phyloP scores from a whole-genome alignment of 2,329 filamentous ascomycete species.

The Cladosporium sp. region DNA sequence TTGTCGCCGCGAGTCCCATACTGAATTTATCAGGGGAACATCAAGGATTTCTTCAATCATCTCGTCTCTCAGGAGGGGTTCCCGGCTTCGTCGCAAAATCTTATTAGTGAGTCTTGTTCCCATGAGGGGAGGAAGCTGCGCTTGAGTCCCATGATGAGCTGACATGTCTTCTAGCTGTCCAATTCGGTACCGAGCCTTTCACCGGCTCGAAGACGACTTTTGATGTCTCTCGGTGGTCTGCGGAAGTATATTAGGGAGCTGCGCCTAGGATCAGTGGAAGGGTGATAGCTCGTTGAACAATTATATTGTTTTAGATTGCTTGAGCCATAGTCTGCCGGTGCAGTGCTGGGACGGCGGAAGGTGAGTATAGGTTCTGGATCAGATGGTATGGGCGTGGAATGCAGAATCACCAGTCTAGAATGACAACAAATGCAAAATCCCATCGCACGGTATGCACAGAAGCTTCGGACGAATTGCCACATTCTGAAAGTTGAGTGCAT shows the following conservation, averaged over 20 bases:
- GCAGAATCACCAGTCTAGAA: too few species aligned
- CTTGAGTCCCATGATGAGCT: neutral
- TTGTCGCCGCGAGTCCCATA: slow-evolving; percentile 45
- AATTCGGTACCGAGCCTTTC: slow-evolving; percentile 56
- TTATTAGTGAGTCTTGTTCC: slow-evolving; percentile 41
- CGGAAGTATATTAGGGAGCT: slow-evolving; percentile 7
- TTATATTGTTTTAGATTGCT: too few species aligned
- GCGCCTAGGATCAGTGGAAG: too few species aligned
- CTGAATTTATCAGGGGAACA: slow-evolving; percentile 54
- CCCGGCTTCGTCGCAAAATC: slow-evolving; percentile 42
- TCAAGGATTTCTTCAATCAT: slow-evolving; percentile 56
- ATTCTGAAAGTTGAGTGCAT: too few species aligned
- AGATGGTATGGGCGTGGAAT: too few species aligned
- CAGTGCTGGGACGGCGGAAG: too few species aligned
- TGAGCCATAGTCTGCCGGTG: too few species aligned
- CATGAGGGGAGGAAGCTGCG: neutral
- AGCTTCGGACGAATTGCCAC: too few species aligned
- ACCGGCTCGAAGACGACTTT: slow-evolving; percentile 22
- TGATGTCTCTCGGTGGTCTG: slow-evolving; percentile 12
- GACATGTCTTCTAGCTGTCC: slow-evolving; percentile 30
- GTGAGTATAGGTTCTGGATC: too few species aligned
- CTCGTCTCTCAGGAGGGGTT: slow-evolving; percentile 49
- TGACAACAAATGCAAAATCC: too few species aligned
- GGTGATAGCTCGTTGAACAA: too few species aligned
- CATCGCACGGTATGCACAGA: too few species aligned